phyloP scores from a whole-genome alignment of 176 grass and related monocot genomes.

The Phoenix dactylifera region DNA sequence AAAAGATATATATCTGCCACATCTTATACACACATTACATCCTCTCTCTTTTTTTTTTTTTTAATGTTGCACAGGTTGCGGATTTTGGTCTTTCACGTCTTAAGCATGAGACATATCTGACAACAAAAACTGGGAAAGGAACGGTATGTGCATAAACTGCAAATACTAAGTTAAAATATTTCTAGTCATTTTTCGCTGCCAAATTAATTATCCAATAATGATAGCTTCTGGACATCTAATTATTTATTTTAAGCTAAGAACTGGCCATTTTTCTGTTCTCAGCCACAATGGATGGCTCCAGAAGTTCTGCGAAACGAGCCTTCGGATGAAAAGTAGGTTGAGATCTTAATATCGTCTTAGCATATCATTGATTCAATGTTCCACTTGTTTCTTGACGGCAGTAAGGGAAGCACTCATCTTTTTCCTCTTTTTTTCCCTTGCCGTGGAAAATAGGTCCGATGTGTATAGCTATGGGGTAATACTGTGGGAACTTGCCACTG shows the following conservation, averaged over 20 bases:
- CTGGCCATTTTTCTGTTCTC: background rate
- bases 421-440: background rate
- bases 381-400: background rate
- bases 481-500: conserved; percentile 93
- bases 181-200: background rate
- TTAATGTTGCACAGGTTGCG: conserved; percentile 46
- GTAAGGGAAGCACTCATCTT: too few species aligned
- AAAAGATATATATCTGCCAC: conserved; percentile 8
- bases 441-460: conserved; percentile 67
- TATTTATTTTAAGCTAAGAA: too few species aligned
- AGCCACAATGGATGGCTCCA: conserved; percentile 19
- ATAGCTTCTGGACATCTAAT: too few species aligned
- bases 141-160: background rate
- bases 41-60: conserved; percentile 6
- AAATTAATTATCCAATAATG: too few species aligned
- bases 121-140: conserved; percentile 10
- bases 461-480: conserved; percentile 97
- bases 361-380: conserved; percentile 4
- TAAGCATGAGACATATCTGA: conserved; percentile 13
- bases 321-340: conserved; percentile 10
- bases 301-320: conserved; percentile 19
- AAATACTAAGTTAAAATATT: conserved; percentile 8
- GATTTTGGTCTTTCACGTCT: conserved; percentile 15
- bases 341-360: background rate
- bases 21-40: conserved; percentile 4